Conservation (phyloP, 2,329 filamentous ascomycete genomes). For the Domatiomyces globalis region DNA sequence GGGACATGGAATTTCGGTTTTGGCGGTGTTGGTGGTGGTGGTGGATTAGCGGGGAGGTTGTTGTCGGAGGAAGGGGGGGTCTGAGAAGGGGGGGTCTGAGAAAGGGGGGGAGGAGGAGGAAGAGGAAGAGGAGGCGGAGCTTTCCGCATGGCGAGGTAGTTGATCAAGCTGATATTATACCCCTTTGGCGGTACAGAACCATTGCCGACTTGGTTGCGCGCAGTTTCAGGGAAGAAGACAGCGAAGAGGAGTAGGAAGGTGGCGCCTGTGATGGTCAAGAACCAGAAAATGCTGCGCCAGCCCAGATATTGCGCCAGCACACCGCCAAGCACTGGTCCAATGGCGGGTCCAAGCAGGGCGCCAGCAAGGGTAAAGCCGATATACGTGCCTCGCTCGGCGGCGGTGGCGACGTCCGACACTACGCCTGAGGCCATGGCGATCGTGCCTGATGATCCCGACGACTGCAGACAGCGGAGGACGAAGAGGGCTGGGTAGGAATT, state of each 20-base stretch:
- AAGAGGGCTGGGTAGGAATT: constrained; percentile 27
- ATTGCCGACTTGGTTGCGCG: constrained; percentile 25
- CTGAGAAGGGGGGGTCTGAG: not conserved
- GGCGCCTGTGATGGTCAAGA: constrained; percentile 36
- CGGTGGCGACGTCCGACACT: constrained; percentile 27
- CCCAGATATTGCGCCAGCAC: constrained; percentile 31
- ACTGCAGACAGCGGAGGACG: constrained; percentile 26
- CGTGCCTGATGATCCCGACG: constrained; percentile 24
- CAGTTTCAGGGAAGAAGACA: constrained; percentile 26
- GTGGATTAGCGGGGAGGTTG: not conserved
- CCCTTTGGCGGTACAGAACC: constrained; percentile 26
- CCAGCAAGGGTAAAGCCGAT: constrained; percentile 27
- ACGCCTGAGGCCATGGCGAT: constrained; percentile 29
- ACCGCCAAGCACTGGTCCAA: constrained; percentile 34
- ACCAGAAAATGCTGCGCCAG: constrained; percentile 43
- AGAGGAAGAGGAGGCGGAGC: not conserved
- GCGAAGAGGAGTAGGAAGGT: constrained; percentile 20
- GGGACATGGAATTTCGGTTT: constrained; percentile 17
- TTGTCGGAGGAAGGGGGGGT: not conserved
- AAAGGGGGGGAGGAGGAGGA: not conserved
- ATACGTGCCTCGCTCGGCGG: constrained; percentile 27
- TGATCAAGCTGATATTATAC: constrained; percentile 24
- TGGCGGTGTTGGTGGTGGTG: constrained; percentile 2
- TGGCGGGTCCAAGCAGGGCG: constrained; percentile 29
- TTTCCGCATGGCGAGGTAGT: constrained; percentile 16